phyloP scores from a whole-genome alignment of 306 rosid species.

The Ceratonia siliqua region DNA sequence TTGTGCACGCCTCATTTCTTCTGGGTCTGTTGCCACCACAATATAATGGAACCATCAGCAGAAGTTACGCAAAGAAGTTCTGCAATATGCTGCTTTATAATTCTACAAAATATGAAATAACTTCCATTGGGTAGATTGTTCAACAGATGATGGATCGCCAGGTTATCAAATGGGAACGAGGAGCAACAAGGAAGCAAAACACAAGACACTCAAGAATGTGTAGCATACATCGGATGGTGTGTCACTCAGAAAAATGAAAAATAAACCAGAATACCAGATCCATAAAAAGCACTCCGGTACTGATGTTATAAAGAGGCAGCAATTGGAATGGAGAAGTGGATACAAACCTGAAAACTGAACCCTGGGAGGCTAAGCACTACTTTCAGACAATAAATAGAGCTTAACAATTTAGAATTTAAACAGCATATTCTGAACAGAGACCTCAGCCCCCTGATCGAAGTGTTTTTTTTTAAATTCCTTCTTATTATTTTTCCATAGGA shows the following conservation, averaged over 20 bases:
- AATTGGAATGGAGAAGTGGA: not conserved
- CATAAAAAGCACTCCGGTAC: not conserved
- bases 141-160: conserved; percentile 3
- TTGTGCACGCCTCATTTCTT: conserved; percentile 95
- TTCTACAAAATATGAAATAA: conserved; percentile 20
- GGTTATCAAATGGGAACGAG: not conserved
- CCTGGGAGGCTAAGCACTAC: not conserved
- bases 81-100: conserved; percentile 1
- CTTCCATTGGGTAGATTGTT: conserved; percentile 4
- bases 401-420: not conserved
- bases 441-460: no score
- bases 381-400: not conserved
- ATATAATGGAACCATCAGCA: conserved; percentile 32
- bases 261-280: not conserved
- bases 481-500: no score
- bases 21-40: conserved; percentile 70
- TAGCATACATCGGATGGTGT: not conserved
- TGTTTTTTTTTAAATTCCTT: no score
- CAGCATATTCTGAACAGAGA: not conserved
- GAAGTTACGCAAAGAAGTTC: not conserved
- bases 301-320: not conserved
- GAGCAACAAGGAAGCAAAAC: not conserved
- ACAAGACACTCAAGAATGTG: not conserved
- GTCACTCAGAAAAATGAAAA: not conserved
- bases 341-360: not conserved